These are phyloP conservation scores for Rugonectria rugulosa DNA, from an alignment of 2,329 filamentous ascomycete genomes.

Conservation along the genomic window DNA sequence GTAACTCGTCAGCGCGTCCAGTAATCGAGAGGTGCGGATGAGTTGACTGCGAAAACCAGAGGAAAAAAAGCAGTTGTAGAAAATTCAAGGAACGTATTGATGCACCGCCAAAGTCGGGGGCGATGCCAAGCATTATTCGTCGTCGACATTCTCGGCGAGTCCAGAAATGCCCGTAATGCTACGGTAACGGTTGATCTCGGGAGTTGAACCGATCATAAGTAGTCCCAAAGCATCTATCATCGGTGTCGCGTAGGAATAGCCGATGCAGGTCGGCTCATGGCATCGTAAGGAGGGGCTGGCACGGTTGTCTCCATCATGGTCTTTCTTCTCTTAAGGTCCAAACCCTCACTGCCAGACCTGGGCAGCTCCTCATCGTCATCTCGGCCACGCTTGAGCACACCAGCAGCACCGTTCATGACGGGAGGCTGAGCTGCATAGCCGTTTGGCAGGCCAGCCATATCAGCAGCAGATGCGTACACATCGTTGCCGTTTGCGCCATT, in stretches of 20 bases:
- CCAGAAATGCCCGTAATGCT: constrained; percentile 15
- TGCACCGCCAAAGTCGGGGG: constrained; percentile 14
- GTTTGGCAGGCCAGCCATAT: constrained; percentile 65
- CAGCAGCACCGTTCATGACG: constrained; percentile 68
- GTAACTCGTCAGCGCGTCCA: constrained; percentile 48
- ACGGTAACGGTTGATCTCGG: constrained; percentile 1
- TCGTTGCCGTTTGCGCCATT: constrained; percentile 70
- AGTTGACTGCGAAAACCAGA: constrained; percentile 41
- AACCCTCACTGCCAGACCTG: constrained; percentile 67
- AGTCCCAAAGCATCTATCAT: constrained; percentile 39
- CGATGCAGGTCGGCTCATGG: constrained; percentile 57
- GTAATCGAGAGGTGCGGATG: constrained; percentile 37
- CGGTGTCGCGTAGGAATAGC: constrained; percentile 52
- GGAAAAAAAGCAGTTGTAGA: constrained; percentile 35
- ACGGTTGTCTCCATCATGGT: constrained; percentile 70
- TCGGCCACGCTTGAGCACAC: constrained; percentile 55
- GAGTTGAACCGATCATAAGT: constrained; percentile 11
- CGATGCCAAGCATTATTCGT: constrained; percentile 16
- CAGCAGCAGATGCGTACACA: constrained; percentile 72
- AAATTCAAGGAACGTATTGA: constrained; percentile 31
- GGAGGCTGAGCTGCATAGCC: constrained; percentile 70
- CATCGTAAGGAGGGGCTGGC: constrained; percentile 58
- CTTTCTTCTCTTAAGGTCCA: constrained; percentile 80
- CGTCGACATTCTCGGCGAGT: constrained; percentile 7
- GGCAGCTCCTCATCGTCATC: constrained; percentile 67